These are phyloP conservation scores for Saksenaea oblongispora DNA, from an alignment of 371 early-diverging fungal species.

Conservation along the genomic window DNA sequence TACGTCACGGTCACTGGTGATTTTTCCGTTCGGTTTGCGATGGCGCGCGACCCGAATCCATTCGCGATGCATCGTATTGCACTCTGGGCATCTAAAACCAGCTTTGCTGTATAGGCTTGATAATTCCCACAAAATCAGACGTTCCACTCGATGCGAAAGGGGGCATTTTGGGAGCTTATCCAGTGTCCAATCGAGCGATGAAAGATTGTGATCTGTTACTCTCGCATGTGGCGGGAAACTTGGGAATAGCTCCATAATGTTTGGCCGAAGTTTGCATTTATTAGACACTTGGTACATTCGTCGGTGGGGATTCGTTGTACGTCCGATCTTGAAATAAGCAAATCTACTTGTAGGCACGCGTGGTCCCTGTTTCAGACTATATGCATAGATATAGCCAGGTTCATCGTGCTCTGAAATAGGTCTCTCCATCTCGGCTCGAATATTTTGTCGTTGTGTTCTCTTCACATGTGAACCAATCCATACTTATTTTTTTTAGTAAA, in stretches of 20 bases:
- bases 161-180: slow-evolving; percentile 36
- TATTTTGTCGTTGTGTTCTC: not conserved
- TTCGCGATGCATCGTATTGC: slow-evolving; percentile 49
- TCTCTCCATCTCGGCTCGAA: slow-evolving; percentile 42
- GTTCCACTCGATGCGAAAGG: slow-evolving; percentile 50
- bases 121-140: slow-evolving; percentile 58
- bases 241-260: slow-evolving; percentile 49
- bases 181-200: slow-evolving; percentile 16
- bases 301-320: slow-evolving; percentile 47
- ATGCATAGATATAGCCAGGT: slow-evolving; percentile 57
- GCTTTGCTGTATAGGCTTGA: slow-evolving; percentile 22
- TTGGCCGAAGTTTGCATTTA: slow-evolving; percentile 46
- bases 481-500: slow-evolving; percentile 13
- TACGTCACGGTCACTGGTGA: slow-evolving; percentile 31
- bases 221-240: slow-evolving; percentile 21
- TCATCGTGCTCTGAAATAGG: slow-evolving; percentile 48
- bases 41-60: slow-evolving; percentile 39
- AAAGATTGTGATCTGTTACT: slow-evolving; percentile 22
- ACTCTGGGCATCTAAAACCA: slow-evolving; percentile 34
- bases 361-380: slow-evolving; percentile 34
- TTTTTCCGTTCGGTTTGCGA: slow-evolving; percentile 1
- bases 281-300: slow-evolving; percentile 55
- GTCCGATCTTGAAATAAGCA: slow-evolving; percentile 58
- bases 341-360: slow-evolving; percentile 27
- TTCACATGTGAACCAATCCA: slow-evolving; percentile 26